Evolutionary conservation across 371 early-diverging fungal species (phyloP), one percentile per base, ranked within the genome.

Genomic region (Mucor indicus): DNA sequence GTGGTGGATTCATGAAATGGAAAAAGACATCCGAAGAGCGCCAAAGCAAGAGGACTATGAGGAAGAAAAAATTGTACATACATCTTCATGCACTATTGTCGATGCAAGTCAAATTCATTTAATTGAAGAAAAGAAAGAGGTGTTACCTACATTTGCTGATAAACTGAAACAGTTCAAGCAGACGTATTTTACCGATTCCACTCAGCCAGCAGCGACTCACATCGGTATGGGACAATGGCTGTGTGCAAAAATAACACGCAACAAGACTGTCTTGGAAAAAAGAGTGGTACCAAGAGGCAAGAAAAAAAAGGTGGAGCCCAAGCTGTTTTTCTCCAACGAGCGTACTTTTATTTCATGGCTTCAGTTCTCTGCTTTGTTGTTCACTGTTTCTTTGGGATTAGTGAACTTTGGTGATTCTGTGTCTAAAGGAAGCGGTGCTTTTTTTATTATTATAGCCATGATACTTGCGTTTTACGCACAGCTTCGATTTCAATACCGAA

Each of bases 321-420:
- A 99, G 67, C 92, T 95, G 20, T 97, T 87, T 67, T 98, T 99
- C 77, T 95, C 98, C 31, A 98, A 98, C 64, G 99, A 98, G 70
- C 78, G 99, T 35, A 99, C 98, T 1, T 98, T 99, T 69, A 75
- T 99, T 38, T 85, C 91, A 6, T 89, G 89, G 89, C 62, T 89
- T 23, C 81, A 88, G 62, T 89, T 89, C 58, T 69, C 82, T 6
- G 79, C 85, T 5, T 61, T 88, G 43, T 57, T 92, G 19, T 81
- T 85, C 1, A 81, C 85, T 9, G 58, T 91, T 1, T 79, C 89
- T 11, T 55, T 92, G 23, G 90, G 86, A 2, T 63, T 92, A 40
- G 57, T 92, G 19, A 92, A 92, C 67, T 92, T 91, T 79, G 88
- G 90, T 12, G 88, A 90, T 63, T 57, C 59, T 38, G 60, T 81